These are phyloP conservation scores for Liriodendron chinense DNA, from an alignment of 164 flowering plant genomes.

Conservation along the genomic window DNA sequence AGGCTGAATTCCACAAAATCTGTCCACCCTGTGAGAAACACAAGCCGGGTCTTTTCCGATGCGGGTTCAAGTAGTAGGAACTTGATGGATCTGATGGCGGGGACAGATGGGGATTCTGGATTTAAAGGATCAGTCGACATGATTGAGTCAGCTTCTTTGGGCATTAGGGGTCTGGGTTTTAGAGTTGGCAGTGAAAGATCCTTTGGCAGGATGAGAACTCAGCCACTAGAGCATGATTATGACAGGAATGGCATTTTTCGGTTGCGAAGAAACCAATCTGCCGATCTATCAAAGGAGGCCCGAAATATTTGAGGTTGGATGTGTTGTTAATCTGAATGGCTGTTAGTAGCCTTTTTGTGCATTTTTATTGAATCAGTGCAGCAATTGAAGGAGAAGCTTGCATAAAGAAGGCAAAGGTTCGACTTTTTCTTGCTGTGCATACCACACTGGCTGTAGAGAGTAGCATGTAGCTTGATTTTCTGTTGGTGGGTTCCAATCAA, in stretches of 20 bases:
- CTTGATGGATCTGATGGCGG: slow-evolving; percentile 75
- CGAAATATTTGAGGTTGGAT: background rate
- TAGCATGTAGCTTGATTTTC: slow-evolving; percentile 19
- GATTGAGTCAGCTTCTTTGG: slow-evolving; percentile 15
- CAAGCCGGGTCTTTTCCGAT: slow-evolving; percentile 70
- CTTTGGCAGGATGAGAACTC: slow-evolving; percentile 20
- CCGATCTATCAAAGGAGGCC: too few relatives aligned
- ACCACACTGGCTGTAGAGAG: slow-evolving; percentile 14
- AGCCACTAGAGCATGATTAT: slow-evolving; percentile 9
- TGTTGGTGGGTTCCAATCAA: slow-evolving; percentile 13
- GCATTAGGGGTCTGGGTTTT: slow-evolving; percentile 18
- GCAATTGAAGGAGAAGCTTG: slow-evolving; percentile 7
- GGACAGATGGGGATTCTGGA: slow-evolving; percentile 33
- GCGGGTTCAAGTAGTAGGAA: slow-evolving; percentile 54
- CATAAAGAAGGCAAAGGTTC: slow-evolving; percentile 11
- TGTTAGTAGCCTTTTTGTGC: background rate
- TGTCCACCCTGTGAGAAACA: slow-evolving; percentile 25
- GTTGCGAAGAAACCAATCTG: slow-evolving; percentile 27
- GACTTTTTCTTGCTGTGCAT: slow-evolving; percentile 18
- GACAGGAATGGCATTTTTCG: slow-evolving; percentile 14
- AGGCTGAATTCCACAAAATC: slow-evolving; percentile 10
- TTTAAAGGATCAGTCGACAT: slow-evolving; percentile 27
- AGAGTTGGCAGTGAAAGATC: slow-evolving; percentile 42
- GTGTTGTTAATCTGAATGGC: slow-evolving; percentile 1
- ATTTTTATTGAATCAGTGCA: background rate